Evolutionary conservation across 2,329 filamentous ascomycete genomes (phyloP), one percentile per base, ranked within the genome.

Genomic region (Coniochaeta pulveracea): DNA sequence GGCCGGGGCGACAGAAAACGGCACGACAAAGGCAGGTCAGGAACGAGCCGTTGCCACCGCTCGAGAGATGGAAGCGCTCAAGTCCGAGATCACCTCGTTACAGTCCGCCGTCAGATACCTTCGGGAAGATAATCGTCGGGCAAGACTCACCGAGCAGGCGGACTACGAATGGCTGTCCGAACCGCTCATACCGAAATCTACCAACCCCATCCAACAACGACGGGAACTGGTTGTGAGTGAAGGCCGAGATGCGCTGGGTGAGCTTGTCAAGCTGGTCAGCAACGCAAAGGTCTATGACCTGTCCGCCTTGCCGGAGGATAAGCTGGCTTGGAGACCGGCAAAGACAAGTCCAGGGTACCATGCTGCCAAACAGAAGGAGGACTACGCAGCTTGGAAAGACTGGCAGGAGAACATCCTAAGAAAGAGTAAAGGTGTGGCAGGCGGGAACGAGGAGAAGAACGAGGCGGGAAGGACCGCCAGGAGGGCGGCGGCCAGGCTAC

Each of bases 51-150:
- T 81, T 29, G 74, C 77, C 4, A 81, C 76, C 2, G 76, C 76
- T 18, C 71, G 76, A 34, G 80, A 89, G 53, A 77, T 86, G 58
- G 80, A 86, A 43, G 63, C 64, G 8, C 70, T 88, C 43, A 76
- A 78, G 52, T 67, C 68, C 43, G 78, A 89, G 38, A 76, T 86
- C 45, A 66, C 64, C 35, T 65, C 63, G 43, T 54, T 81, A 36
- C 68, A 83, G 48, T 68, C 72, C 2, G 76, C 78, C 2, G 72
- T 84, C 28, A 67, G 76, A 9, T 81, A 76, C 51, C 62, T 85
- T 19, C 66, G 77, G 17, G 72, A 80, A 42, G 78, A 84, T 46
- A 82, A 74, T 52, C 63, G 66, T 26, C 69, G 75, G 4, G 71
- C 76, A 1, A 66, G 78, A 12, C 54, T 72, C 31, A 62, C 58